Percentiles rank a stretch among this genome's conserved stretches.
These are phyloP conservation scores for Phialophora tarda DNA, from an alignment of 2,329 filamentous ascomycete genomes.

Conservation along the genomic window DNA sequence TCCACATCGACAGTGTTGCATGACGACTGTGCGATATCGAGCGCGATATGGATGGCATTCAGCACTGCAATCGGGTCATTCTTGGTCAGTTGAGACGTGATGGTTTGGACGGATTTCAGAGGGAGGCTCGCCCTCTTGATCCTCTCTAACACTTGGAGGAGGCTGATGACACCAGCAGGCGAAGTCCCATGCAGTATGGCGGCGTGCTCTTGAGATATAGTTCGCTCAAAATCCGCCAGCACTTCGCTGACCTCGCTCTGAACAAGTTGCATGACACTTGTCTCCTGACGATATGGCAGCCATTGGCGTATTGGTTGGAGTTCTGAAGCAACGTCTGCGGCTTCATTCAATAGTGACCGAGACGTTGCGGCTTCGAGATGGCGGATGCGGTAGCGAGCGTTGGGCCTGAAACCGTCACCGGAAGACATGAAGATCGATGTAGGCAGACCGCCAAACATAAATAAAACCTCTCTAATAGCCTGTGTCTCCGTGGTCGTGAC, in stretches of 20 bases:
- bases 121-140: slow-evolving; percentile 10
- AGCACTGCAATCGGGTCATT: slow-evolving; percentile 24
- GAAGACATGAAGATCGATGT: slow-evolving; percentile 69
- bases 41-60: slow-evolving; percentile 18
- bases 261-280: slow-evolving; percentile 30
- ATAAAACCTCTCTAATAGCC: slow-evolving; percentile 75
- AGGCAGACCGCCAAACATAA: slow-evolving; percentile 80
- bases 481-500: slow-evolving; percentile 69
- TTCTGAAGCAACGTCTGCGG: slow-evolving; percentile 20
- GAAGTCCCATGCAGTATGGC: slow-evolving; percentile 23
- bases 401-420: slow-evolving; percentile 35
- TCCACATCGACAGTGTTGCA: slow-evolving; percentile 15
- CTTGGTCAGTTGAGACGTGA: slow-evolving; percentile 14
- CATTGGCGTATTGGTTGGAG: slow-evolving; percentile 26
- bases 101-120: slow-evolving; percentile 9
- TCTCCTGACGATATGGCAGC: slow-evolving; percentile 21
- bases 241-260: slow-evolving; percentile 21
- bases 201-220: slow-evolving; percentile 21
- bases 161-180: slow-evolving; percentile 23
- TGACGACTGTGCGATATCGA: slow-evolving; percentile 26
- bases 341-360: slow-evolving; percentile 32
- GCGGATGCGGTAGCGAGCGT: slow-evolving; percentile 27
- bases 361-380: slow-evolving; percentile 28
- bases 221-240: slow-evolving; percentile 20
- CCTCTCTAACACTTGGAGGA: slow-evolving; percentile 25